Evolutionary conservation across 768 basidiomycete genomes (phyloP).

Genomic region (Tricholomella constricta): DNA sequence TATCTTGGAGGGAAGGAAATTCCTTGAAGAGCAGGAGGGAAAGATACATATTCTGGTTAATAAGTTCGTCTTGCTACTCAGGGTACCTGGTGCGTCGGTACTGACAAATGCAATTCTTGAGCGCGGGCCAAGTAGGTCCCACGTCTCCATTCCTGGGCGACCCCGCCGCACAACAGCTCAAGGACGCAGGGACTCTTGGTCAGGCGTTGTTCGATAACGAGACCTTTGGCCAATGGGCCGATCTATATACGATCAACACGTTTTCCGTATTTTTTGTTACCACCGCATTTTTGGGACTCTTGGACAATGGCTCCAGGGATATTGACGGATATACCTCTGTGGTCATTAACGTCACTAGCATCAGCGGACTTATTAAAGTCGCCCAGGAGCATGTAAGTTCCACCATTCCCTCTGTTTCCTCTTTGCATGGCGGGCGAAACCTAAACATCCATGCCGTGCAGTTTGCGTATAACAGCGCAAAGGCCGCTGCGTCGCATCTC

Average conservation of each 20-base stretch:
- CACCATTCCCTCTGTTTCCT: neutral
- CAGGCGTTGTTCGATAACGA: slow-evolving; percentile 72
- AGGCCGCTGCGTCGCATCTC: slow-evolving; percentile 77
- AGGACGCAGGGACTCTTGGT: slow-evolving; percentile 66
- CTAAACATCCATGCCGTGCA: slow-evolving; percentile 25
- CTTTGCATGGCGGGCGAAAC: neutral
- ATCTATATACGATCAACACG: slow-evolving; percentile 67
- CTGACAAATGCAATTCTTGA: slow-evolving; percentile 26
- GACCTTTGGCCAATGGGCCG: slow-evolving; percentile 60
- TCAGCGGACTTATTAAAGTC: slow-evolving; percentile 70
- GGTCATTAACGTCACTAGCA: slow-evolving; percentile 78
- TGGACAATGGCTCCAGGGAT: slow-evolving; percentile 72
- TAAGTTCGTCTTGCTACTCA: slow-evolving; percentile 51
- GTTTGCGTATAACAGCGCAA: slow-evolving; percentile 84
- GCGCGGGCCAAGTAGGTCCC: slow-evolving; percentile 78
- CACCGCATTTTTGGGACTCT: slow-evolving; percentile 72
- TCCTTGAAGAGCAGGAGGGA: slow-evolving; percentile 61
- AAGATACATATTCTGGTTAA: slow-evolving; percentile 80
- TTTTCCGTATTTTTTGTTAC: slow-evolving; percentile 80
- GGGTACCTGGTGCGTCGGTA: neutral
- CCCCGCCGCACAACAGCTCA: slow-evolving; percentile 55
- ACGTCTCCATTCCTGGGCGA: slow-evolving; percentile 57
- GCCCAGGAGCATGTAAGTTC: slow-evolving; percentile 75
- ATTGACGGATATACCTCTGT: slow-evolving; percentile 56
- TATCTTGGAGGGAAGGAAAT: slow-evolving; percentile 55